These are phyloP conservation scores for Pseudevernia furfuracea DNA, from an alignment of 495 filamentous ascomycete genomes.

Conservation along the genomic window DNA sequence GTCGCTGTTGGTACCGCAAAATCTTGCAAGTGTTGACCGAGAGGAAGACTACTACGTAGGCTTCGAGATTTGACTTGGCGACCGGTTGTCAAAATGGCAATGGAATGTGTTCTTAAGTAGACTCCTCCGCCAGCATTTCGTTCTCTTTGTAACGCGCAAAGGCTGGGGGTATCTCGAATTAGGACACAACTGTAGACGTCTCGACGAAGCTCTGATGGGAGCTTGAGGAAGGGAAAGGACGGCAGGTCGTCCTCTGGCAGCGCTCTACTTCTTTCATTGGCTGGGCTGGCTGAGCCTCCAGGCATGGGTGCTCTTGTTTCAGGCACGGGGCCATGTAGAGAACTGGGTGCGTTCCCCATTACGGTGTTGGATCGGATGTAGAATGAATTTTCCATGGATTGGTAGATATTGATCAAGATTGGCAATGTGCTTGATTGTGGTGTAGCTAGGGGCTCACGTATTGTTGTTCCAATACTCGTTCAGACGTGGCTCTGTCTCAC, in stretches of 20 bases:
- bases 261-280: not conserved
- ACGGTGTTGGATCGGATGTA: not conserved
- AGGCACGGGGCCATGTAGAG: not conserved
- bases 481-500: too few species aligned
- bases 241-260: not conserved
- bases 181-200: not conserved
- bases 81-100: not conserved
- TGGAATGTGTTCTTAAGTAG: not conserved
- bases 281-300: not conserved
- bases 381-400: not conserved
- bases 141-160: not conserved
- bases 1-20: not conserved
- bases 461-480: too few species aligned
- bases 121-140: not conserved
- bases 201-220: not conserved
- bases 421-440: too few species aligned
- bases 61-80: not conserved
- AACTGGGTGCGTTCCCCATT: not conserved
- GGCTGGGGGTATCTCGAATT: not conserved
- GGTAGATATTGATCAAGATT: not conserved
- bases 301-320: not conserved
- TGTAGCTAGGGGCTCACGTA: too few species aligned
- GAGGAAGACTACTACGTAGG: not conserved
- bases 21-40: not conserved
- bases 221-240: not conserved